Conservation (phyloP, 371 early-diverging fungal genomes). For the Mortierella sp. region DNA sequence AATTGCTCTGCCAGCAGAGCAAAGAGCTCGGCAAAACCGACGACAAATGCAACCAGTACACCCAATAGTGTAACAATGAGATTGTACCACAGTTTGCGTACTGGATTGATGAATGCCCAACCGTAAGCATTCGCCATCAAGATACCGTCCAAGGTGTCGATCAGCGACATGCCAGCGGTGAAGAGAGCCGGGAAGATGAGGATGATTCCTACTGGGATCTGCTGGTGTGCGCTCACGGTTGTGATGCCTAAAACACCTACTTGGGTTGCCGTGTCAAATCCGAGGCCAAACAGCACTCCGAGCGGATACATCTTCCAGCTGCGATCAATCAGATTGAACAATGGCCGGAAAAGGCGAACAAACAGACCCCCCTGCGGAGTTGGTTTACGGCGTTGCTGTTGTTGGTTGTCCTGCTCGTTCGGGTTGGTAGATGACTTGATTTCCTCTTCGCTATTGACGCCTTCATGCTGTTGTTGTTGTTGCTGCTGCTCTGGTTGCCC, state of each 20-base stretch:
- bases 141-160: slow-evolving; percentile 76
- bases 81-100: slow-evolving; percentile 73
- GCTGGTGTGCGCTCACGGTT: slow-evolving; percentile 59
- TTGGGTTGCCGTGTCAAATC: slow-evolving; percentile 79
- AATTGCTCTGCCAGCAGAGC: slow-evolving; percentile 59
- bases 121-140: slow-evolving; percentile 71
- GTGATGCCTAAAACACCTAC: slow-evolving; percentile 68
- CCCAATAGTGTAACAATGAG: slow-evolving; percentile 70
- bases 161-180: slow-evolving; percentile 73
- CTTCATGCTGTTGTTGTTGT: slow-evolving; percentile 7
- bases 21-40: slow-evolving; percentile 67
- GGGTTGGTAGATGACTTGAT: no score
- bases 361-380: slow-evolving; percentile 58
- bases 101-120: slow-evolving; percentile 71
- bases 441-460: background rate
- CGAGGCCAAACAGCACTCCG: slow-evolving; percentile 72
- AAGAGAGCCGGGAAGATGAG: slow-evolving; percentile 73
- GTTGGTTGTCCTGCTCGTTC: no score
- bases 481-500: background rate
- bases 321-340: slow-evolving; percentile 66
- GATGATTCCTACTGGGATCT: slow-evolving; percentile 62
- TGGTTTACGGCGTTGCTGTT: no score
- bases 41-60: slow-evolving; percentile 65
- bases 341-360: slow-evolving; percentile 65
- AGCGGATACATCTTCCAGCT: slow-evolving; percentile 77